phyloP scores from a whole-genome alignment of 495 filamentous ascomycete species.

The Bombardia bombarda region DNA sequence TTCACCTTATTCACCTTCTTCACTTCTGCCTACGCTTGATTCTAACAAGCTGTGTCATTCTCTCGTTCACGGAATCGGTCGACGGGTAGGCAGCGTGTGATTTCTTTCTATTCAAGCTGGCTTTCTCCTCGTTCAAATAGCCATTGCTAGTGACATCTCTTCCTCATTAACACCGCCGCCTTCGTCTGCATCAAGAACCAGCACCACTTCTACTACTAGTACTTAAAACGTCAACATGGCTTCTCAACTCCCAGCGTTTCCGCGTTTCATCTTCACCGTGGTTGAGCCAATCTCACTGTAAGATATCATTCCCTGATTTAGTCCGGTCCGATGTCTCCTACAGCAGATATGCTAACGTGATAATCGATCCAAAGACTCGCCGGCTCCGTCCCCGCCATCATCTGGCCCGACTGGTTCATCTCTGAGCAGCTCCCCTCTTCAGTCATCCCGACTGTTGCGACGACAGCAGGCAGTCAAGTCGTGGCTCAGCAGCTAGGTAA shows the following conservation, averaged over 20 bases:
- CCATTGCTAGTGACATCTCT: no score
- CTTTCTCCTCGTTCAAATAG: no score
- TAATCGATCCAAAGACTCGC: constrained; percentile 33
- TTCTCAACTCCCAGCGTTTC: constrained; percentile 41
- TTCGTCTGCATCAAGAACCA: no score
- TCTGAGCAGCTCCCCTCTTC: constrained; percentile 45
- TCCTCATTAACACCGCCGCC: no score
- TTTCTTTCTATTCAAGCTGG: no score
- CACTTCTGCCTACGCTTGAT: no score
- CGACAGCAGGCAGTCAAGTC: constrained; percentile 16
- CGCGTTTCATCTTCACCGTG: constrained; percentile 49
- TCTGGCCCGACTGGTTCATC: constrained; percentile 52
- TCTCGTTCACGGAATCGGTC: no score
- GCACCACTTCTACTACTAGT: no score
- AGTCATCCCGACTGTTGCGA: constrained; percentile 17
- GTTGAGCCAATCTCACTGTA: constrained; percentile 65
- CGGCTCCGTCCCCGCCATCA: constrained; percentile 47
- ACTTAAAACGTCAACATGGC: no score
- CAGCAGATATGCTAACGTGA: background rate
- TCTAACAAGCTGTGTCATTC: no score
- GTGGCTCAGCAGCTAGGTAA: constrained; percentile 53
- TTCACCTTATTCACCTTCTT: no score
- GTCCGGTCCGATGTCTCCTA: background rate
- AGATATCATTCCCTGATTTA: constrained; percentile 12
- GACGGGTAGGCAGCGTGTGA: no score